phyloP scores from a whole-genome alignment of 75 land plant species.

The Sequoia sempervirens region DNA sequence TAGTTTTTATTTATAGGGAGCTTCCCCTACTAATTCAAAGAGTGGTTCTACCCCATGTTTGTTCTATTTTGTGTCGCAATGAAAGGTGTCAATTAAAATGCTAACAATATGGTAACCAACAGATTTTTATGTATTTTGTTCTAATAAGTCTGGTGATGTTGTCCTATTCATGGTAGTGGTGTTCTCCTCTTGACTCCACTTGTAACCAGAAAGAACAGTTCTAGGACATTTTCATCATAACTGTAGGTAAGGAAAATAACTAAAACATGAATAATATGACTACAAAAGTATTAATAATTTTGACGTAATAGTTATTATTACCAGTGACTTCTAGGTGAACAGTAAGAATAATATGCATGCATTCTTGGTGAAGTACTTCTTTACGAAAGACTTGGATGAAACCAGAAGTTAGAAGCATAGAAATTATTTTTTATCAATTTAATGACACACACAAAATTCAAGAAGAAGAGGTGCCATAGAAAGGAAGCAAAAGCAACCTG shows the following conservation, averaged over 20 bases:
- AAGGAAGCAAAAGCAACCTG: slow-evolving; percentile 28
- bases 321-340: not conserved
- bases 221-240: not conserved
- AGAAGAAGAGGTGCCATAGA: slow-evolving; percentile 14
- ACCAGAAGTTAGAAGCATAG: not conserved
- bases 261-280: not conserved
- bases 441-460: not conserved
- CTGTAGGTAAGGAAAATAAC: not conserved
- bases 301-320: not conserved
- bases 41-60: no score
- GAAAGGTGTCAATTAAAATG: no score
- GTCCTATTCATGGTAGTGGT: not conserved
- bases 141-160: not conserved
- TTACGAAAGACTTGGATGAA: not conserved
- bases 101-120: not conserved
- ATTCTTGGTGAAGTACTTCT: not conserved
- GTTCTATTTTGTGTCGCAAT: no score
- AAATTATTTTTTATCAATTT: not conserved
- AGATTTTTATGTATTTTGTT: not conserved
- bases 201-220: not conserved
- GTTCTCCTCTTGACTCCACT: not conserved
- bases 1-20: no score
- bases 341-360: not conserved
- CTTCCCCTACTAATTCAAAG: no score
- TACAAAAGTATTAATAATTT: not conserved